Percentiles rank a stretch among this genome's conserved stretches.
Conservation (phyloP, 2,329 filamentous ascomycete genomes). For the Pseudogymnoascus sp. region DNA sequence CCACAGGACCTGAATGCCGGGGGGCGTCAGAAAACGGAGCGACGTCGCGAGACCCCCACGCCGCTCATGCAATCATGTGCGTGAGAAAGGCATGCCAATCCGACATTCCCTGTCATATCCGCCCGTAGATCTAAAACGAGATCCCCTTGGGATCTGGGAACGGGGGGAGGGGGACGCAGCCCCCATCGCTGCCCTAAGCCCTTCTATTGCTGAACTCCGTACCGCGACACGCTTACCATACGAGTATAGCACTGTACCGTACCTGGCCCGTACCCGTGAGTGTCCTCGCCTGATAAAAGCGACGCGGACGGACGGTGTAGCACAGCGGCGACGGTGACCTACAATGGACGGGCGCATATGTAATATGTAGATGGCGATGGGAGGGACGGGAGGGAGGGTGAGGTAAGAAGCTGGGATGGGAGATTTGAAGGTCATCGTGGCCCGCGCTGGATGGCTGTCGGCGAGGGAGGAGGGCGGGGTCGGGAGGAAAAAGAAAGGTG, state of each 20-base stretch:
- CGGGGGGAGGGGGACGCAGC: neutral
- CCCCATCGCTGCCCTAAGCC: neutral
- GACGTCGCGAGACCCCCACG: conserved; percentile 1
- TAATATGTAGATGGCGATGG: neutral
- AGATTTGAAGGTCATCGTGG: conserved; percentile 1
- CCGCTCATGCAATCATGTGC: neutral
- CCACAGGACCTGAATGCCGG: neutral
- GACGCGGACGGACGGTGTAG: neutral
- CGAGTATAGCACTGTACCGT: neutral
- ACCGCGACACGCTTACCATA: neutral
- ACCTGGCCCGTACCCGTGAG: neutral
- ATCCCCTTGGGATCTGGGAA: neutral
- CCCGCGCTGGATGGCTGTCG: neutral
- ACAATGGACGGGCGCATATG: neutral
- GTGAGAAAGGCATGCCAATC: neutral
- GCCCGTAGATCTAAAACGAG: neutral
- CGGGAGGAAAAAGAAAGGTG: neutral
- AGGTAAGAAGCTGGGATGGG: neutral
- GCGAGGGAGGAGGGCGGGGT: neutral
- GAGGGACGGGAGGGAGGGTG: neutral
- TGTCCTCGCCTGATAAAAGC: neutral
- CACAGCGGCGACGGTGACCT: neutral
- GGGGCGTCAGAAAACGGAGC: neutral
- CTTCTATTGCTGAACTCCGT: neutral
- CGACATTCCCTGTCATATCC: neutral